Evolutionary conservation across 345 rosid species (phyloP).

Genomic region (Ceriops decandra): DNA sequence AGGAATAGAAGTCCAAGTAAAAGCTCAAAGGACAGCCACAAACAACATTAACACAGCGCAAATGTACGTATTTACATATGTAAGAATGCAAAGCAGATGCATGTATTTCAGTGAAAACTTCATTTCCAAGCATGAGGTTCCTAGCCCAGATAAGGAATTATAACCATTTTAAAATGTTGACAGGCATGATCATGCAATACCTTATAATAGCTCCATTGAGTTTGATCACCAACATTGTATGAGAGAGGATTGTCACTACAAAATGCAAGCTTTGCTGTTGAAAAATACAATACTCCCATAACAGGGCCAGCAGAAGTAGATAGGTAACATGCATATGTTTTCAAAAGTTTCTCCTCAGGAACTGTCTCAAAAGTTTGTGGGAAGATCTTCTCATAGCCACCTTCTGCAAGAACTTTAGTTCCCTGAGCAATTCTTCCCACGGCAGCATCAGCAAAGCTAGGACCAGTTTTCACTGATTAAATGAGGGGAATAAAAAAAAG

Average conservation of each 20-base stretch:
- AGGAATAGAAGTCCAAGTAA: no score
- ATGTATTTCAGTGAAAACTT: no score
- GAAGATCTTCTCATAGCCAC: slow-evolving; percentile 93
- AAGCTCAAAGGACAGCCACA: no score
- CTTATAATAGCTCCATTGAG: slow-evolving; percentile 89
- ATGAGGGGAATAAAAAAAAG: not conserved
- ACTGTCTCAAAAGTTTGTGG: slow-evolving; percentile 66
- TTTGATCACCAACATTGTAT: slow-evolving; percentile 68
- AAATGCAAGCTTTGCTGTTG: slow-evolving; percentile 74
- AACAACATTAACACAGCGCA: no score
- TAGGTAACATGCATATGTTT: slow-evolving; percentile 83
- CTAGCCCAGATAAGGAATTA: not conserved
- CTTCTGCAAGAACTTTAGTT: slow-evolving; percentile 91
- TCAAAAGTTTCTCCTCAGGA: slow-evolving; percentile 77
- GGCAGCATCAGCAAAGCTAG: slow-evolving; percentile 93
- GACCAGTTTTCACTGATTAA: slow-evolving; percentile 82
- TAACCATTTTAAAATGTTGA: not conserved
- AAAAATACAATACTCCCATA: slow-evolving; percentile 79
- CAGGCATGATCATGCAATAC: slow-evolving; percentile 29
- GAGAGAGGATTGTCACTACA: slow-evolving; percentile 87
- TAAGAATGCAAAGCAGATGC: no score
- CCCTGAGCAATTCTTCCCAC: slow-evolving; percentile 90
- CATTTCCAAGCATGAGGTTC: not conserved
- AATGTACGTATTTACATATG: no score
- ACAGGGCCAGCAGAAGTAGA: slow-evolving; percentile 99